Base-by-base conservation (phyloP, 106 monocot genomes). In the Dactylorhiza incarnata region DNA sequence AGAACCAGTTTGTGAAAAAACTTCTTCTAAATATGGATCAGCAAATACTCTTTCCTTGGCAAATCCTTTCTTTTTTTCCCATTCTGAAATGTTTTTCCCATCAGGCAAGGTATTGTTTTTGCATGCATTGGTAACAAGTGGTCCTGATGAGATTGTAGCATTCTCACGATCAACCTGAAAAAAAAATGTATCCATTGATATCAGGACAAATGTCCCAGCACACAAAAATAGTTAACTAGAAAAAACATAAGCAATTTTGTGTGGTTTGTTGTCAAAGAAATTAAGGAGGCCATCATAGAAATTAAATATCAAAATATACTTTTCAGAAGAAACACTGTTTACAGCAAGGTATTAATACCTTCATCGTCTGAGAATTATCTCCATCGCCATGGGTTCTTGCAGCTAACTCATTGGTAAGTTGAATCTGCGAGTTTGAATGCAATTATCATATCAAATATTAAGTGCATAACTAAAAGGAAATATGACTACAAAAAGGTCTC, bases 11-110 rank as follows among this genome's bases (percentile, higher is more conserved):
- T 80, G 84, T 49, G 68, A 77, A 24, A 82, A 55, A 61, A 86
- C 51, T 13, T 86, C 79, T 71, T 88, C 81, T 15, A 77, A 17
- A 71, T 85, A 81, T 79, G 85, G 83, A 63, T 78, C 90, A 49
- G 63, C 65, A 55, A 68, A 22, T 48, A 76, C 81, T 73, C 16
- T 48, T 44, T 83, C 78, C 73, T 59, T 77, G 17, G 52, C 26
- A 55, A 80, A 7, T 45, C 17, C 69, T 25, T 23, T 37, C 17
- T 76, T 77, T 37, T 29, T 83, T 37, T 56, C 61, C 69, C 37
- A 26, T 68, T 75, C 76, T 55, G 66, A 75, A 29, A 74, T 58
- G 71, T 50, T 17, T 78, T 20, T 37, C 46, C 85, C 83, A 85
- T 82, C 78, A 73, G 76, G 50, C 44, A 68, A 24, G 56, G 66